phyloP scores from a whole-genome alignment of 2,329 filamentous ascomycete species.

The Aspergillus aculeatinus region DNA sequence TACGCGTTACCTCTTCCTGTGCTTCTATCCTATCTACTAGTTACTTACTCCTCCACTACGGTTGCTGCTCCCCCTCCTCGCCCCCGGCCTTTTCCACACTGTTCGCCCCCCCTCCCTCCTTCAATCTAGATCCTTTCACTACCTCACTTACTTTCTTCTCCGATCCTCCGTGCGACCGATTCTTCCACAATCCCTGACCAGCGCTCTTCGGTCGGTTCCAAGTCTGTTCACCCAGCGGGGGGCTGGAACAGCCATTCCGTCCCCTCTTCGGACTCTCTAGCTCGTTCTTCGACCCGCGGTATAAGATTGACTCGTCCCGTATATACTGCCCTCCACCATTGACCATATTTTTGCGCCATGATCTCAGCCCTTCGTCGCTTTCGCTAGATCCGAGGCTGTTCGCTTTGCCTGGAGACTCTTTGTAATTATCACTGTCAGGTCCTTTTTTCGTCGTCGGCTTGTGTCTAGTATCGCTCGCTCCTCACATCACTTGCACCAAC shows the following conservation, averaged over 20 bases:
- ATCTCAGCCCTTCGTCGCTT: conserved; percentile 1
- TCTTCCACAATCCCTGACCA: background rate
- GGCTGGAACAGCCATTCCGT: background rate
- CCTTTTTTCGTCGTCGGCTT: background rate
- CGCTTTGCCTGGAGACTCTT: background rate
- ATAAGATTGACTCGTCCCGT: conserved; percentile 1
- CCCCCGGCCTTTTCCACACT: conserved; percentile 2
- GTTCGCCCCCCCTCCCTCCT: background rate
- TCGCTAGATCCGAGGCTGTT: background rate
- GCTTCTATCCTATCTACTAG: background rate
- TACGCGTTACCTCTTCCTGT: background rate
- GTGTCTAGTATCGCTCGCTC: background rate
- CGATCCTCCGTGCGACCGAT: conserved; percentile 5
- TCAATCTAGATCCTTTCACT: conserved; percentile 5
- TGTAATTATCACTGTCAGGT: background rate
- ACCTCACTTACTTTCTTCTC: background rate
- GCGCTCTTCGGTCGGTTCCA: background rate
- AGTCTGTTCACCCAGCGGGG: background rate
- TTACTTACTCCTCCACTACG: background rate
- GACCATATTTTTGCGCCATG: background rate
- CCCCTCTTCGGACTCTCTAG: background rate
- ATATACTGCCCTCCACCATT: conserved; percentile 1
- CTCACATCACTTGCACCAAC: background rate
- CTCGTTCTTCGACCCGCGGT: background rate
- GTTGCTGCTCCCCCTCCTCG: background rate